These are phyloP conservation scores for Cladosporium sp. DNA, from an alignment of 2,329 filamentous ascomycete genomes.

Conservation along the genomic window DNA sequence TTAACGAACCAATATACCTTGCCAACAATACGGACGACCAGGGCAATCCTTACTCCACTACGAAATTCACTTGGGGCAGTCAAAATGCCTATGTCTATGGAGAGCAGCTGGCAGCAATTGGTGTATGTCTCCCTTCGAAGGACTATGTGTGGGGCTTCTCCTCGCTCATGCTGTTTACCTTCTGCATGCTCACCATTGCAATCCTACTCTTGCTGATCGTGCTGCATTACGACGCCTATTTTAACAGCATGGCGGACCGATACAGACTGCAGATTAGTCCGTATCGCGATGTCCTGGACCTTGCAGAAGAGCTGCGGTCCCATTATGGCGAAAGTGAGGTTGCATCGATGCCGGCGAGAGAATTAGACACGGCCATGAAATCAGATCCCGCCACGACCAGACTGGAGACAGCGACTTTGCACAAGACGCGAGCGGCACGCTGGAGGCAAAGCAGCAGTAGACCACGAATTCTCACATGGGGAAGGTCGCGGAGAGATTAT, in stretches of 20 bases:
- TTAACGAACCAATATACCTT: background rate
- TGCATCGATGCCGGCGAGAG: slow-evolving; percentile 18
- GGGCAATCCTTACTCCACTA: background rate
- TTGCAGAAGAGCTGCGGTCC: slow-evolving; percentile 18
- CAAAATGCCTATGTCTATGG: background rate
- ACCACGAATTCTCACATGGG: background rate
- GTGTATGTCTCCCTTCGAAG: background rate
- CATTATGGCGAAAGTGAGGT: slow-evolving; percentile 15
- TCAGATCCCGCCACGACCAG: background rate
- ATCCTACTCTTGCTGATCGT: slow-evolving; percentile 11
- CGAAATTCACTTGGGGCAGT: background rate
- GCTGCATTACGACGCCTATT: slow-evolving; percentile 16
- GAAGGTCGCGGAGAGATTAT: background rate
- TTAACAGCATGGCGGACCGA: slow-evolving; percentile 54
- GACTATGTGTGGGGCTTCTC: slow-evolving; percentile 23
- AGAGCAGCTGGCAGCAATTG: background rate
- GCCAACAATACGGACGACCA: background rate
- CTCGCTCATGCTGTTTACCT: slow-evolving; percentile 22
- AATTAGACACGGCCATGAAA: slow-evolving; percentile 13
- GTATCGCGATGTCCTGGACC: slow-evolving; percentile 23
- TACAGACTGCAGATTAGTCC: slow-evolving; percentile 45
- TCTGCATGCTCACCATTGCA: slow-evolving; percentile 20
- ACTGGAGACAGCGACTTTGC: background rate
- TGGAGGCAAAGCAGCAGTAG: background rate
- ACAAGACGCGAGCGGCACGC: background rate